Conservation (phyloP, 768 basidiomycete species). For the Pleurotus giganteus region DNA sequence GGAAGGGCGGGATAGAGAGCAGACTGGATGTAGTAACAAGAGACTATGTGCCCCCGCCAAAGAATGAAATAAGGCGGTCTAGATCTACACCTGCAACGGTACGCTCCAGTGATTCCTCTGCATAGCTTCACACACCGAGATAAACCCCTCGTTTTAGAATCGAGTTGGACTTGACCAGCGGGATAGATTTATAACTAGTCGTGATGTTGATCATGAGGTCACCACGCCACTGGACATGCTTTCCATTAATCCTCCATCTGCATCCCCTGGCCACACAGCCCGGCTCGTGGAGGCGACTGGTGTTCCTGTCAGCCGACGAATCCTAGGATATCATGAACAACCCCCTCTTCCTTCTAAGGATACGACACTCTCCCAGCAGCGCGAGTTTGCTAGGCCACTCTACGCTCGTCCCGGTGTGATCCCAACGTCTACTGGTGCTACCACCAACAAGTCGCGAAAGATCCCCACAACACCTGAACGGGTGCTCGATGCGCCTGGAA, state of each 20-base stretch:
- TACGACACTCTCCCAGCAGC: constrained; percentile 70
- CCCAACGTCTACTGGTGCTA: constrained; percentile 54
- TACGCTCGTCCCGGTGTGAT: constrained; percentile 68
- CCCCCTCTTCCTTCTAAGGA: constrained; percentile 77
- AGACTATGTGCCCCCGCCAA: constrained; percentile 71
- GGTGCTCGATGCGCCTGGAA: constrained; percentile 93
- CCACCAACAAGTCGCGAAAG: constrained; percentile 71
- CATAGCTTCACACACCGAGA: constrained; percentile 10
- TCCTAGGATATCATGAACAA: constrained; percentile 86
- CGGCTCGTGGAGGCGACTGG: constrained; percentile 76
- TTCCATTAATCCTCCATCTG: constrained; percentile 52
- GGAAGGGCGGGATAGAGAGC: constrained; percentile 76
- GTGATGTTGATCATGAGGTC: constrained; percentile 48
- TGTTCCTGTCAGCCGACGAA: constrained; percentile 73
- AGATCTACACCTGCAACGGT: constrained; percentile 69
- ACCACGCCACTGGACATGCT: constrained; percentile 66
- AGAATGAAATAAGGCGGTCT: constrained; percentile 65
- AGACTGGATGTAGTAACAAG: constrained; percentile 73
- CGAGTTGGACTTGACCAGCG: constrained; percentile 45
- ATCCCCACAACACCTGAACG: constrained; percentile 87
- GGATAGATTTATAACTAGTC: constrained; percentile 73
- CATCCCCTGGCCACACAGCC: constrained; percentile 77
- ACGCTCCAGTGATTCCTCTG: constrained; percentile 18
- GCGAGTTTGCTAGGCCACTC: constrained; percentile 73
- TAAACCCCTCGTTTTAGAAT: constrained; percentile 27